A percentile compares a stretch with the other conserved stretches of the same genome.
phyloP scores from a whole-genome alignment of 2,329 filamentous ascomycete genomes.

The Immersiporthe knoxdaviesiana region DNA sequence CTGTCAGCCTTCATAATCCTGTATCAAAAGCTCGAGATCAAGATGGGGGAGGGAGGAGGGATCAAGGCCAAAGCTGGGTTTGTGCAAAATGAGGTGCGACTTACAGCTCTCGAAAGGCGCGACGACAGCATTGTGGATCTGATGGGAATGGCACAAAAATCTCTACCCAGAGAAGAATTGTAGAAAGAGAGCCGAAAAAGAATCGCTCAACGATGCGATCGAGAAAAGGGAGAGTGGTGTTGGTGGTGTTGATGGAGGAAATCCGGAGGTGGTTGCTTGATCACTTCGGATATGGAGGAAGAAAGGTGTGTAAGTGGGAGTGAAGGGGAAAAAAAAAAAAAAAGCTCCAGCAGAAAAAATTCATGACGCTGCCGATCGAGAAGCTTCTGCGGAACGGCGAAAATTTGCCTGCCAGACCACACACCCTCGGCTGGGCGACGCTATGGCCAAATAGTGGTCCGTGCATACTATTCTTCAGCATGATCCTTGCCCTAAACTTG shows the following conservation, averaged over 20 bases:
- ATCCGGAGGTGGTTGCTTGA: conserved; percentile 7
- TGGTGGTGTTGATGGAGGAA: conserved; percentile 27
- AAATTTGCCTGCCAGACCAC: conserved; percentile 25
- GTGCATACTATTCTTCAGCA: background rate
- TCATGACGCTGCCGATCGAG: conserved; percentile 26
- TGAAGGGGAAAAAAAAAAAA: conserved; percentile 4
- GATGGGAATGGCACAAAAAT: conserved; percentile 37
- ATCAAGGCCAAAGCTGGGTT: too few species aligned
- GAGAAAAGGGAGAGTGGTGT: conserved; percentile 34
- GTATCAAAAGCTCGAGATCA: conserved; percentile 6
- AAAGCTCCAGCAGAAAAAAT: conserved; percentile 28
- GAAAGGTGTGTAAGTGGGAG: background rate
- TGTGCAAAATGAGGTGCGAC: conserved; percentile 36
- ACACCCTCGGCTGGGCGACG: background rate
- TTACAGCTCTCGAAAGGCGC: conserved; percentile 75
- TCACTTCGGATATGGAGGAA: background rate
- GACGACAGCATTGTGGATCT: conserved; percentile 69
- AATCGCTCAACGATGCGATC: conserved; percentile 16
- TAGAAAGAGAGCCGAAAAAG: conserved; percentile 37
- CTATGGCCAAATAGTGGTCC: background rate
- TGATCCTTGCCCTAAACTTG: background rate
- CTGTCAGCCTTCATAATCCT: conserved; percentile 5
- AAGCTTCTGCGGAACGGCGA: conserved; percentile 23
- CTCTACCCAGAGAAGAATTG: conserved; percentile 39
- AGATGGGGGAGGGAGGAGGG: too few species aligned